phyloP scores from a whole-genome alignment of 805 yeast genomes.

The Pichia membranifaciens region DNA sequence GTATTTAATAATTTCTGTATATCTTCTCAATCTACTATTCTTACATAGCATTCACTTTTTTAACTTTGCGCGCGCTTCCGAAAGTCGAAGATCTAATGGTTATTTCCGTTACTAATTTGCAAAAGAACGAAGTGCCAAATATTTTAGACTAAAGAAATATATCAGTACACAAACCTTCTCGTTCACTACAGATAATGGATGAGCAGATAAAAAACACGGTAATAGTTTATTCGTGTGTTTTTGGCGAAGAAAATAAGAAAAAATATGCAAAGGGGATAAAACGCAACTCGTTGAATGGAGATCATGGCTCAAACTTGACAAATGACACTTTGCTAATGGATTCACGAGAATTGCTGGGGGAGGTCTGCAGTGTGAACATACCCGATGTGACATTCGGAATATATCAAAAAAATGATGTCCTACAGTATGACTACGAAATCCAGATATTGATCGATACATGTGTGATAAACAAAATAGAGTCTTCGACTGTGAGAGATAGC shows the following conservation, averaged over 20 bases:
- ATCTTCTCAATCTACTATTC: no score
- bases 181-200: not conserved
- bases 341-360: conserved; percentile 4
- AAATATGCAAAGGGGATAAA: not conserved
- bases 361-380: conserved; percentile 2
- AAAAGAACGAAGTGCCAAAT: no score
- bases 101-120: no score
- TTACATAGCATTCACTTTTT: no score
- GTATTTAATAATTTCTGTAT: not conserved
- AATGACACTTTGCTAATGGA: conserved; percentile 4
- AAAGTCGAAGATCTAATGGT: no score
- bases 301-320: not conserved
- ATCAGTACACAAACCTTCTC: not conserved
- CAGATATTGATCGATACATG: conserved; percentile 8
- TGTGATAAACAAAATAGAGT: not conserved
- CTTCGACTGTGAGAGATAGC: not conserved
- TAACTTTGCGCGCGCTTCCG: no score
- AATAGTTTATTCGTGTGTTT: conserved; percentile 5
- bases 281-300: not conserved
- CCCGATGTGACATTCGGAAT: not conserved
- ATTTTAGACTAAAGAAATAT: no score
- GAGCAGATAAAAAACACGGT: not conserved
- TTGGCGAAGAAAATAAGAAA: conserved; percentile 4
- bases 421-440: conserved; percentile 4
- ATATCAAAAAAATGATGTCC: not conserved